Conservation (phyloP, 352 stramenopile species). For the Pythium chondricola region DNA sequence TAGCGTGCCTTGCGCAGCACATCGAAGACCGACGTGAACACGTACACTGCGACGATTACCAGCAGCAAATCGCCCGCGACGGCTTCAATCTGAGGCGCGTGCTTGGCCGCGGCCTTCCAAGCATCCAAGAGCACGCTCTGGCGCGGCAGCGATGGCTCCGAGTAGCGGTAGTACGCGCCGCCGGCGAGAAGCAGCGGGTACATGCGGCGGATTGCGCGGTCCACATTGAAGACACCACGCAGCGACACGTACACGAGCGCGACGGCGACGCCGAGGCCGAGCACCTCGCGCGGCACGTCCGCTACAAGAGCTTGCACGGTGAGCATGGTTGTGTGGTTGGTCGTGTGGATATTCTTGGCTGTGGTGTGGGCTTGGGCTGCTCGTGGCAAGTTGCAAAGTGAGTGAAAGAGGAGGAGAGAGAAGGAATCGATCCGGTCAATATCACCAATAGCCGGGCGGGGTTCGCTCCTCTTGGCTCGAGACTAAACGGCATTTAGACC, state of each 20-base stretch:
- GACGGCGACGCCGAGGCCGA: conserved; percentile 28
- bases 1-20: conserved; percentile 54
- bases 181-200: conserved; percentile 47
- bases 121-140: conserved; percentile 29
- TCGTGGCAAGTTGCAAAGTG: conserved; percentile 15
- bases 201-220: conserved; percentile 48
- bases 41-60: conserved; percentile 19
- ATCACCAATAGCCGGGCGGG: not conserved
- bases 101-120: conserved; percentile 20
- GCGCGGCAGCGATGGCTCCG: not conserved
- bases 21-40: conserved; percentile 24
- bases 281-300: conserved; percentile 23
- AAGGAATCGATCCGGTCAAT: too few species aligned
- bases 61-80: conserved; percentile 33
- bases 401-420: conserved; percentile 3
- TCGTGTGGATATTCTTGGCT: not conserved
- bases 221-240: conserved; percentile 59
- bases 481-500: conserved; percentile 19
- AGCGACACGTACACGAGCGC: conserved; percentile 53
- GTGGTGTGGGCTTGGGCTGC: not conserved
- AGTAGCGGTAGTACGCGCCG: conserved; percentile 49
- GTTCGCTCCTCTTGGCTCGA: not conserved
- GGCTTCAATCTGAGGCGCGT: conserved; percentile 26
- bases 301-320: conserved; percentile 23
- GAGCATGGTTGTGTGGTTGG: conserved; percentile 13